Conservation (phyloP, 2,329 filamentous ascomycete genomes). For the Paraphoma sp. region DNA sequence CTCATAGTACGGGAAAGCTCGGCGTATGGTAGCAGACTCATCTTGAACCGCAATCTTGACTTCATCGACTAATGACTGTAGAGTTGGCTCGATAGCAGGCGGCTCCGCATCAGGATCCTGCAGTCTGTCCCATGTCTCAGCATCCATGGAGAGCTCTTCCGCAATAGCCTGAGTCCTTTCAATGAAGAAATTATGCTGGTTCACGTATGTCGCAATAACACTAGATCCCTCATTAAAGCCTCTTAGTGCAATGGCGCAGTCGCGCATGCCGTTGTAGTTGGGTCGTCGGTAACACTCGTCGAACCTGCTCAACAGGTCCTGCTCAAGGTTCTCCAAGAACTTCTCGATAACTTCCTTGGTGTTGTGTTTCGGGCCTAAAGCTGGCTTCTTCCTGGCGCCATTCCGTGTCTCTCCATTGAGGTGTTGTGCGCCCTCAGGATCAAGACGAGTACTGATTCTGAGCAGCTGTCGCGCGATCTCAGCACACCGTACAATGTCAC, state of each 20-base stretch:
- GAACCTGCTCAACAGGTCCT: constrained; percentile 93
- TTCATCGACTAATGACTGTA: constrained; percentile 92
- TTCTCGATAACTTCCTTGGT: constrained; percentile 93
- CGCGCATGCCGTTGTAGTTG: constrained; percentile 97
- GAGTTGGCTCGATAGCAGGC: constrained; percentile 86
- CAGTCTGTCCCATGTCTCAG: constrained; percentile 82
- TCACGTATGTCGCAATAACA: constrained; percentile 95
- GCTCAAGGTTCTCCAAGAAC: constrained; percentile 93
- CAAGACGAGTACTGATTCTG: constrained; percentile 90
- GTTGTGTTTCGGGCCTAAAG: constrained; percentile 58
- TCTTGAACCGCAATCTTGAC: constrained; percentile 96
- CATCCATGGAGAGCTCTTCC: constrained; percentile 80
- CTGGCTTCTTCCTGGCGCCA: constrained; percentile 48
- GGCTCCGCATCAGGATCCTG: constrained; percentile 94
- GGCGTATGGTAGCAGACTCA: constrained; percentile 94
- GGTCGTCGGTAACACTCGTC: constrained; percentile 95
- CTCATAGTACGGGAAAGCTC: constrained; percentile 95
- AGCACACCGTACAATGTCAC: constrained; percentile 91
- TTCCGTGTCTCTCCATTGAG: constrained; percentile 55
- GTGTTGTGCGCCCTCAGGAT: constrained; percentile 68
- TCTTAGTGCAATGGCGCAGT: constrained; percentile 90
- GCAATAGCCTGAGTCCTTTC: constrained; percentile 90
- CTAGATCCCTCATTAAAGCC: constrained; percentile 97
- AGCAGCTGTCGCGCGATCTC: constrained; percentile 92
- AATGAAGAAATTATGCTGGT: constrained; percentile 99